These are phyloP conservation scores for Rhizopogon parksii DNA, from an alignment of 1,284 basidiomycete genomes.

Conservation along the genomic window DNA sequence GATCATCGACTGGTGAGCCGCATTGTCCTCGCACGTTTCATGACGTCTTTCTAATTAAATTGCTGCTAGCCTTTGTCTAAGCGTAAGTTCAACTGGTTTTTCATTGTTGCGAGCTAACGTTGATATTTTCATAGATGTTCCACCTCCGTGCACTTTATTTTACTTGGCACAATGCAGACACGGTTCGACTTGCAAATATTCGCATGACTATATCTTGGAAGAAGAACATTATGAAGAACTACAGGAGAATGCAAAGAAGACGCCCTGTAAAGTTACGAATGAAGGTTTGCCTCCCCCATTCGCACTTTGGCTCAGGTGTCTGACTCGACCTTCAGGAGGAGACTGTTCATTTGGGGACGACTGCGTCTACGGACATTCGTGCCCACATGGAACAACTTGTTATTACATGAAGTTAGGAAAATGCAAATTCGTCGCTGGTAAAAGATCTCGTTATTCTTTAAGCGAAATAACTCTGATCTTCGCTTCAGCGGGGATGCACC, in stretches of 20 bases:
- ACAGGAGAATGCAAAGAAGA: slow-evolving; percentile 47
- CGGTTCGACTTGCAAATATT: slow-evolving; percentile 48
- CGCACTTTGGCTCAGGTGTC: neutral
- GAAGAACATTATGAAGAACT: slow-evolving; percentile 46
- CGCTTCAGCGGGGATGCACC: slow-evolving; percentile 31
- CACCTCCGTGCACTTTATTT: slow-evolving; percentile 56
- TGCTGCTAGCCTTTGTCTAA: slow-evolving; percentile 45
- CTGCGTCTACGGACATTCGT: slow-evolving; percentile 57
- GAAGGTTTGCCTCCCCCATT: slow-evolving; percentile 32
- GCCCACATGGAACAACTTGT: slow-evolving; percentile 43
- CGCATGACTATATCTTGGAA: slow-evolving; percentile 50
- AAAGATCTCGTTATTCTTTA: slow-evolving; percentile 18
- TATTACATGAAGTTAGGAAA: slow-evolving; percentile 44
- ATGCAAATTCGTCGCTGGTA: slow-evolving; percentile 56
- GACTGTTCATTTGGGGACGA: slow-evolving; percentile 48
- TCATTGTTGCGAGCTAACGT: slow-evolving; percentile 6
- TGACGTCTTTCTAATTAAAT: slow-evolving; percentile 1
- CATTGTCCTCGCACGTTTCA: slow-evolving; percentile 15
- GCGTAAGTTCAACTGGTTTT: slow-evolving; percentile 34
- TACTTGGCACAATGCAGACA: slow-evolving; percentile 53
- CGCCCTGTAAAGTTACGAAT: slow-evolving; percentile 51
- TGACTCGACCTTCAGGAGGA: slow-evolving; percentile 34
- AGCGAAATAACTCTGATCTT: slow-evolving; percentile 13
- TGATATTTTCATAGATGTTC: slow-evolving; percentile 38
- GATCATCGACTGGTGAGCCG: slow-evolving; percentile 47